Conservation (phyloP, 768 basidiomycete species). For the Atractiella rhizophila region DNA sequence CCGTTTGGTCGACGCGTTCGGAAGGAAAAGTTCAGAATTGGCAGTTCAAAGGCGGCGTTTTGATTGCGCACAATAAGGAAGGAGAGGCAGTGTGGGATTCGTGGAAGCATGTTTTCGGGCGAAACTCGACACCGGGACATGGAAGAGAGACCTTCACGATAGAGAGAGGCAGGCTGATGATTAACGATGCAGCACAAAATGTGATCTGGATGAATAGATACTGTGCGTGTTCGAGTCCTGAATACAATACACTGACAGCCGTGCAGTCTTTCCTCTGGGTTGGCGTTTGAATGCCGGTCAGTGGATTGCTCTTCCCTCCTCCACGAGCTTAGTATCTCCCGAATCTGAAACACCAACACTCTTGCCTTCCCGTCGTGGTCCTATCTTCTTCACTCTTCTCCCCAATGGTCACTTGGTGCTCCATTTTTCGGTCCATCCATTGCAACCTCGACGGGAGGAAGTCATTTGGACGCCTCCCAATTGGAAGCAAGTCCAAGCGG, state of each 20-base stretch:
- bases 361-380: background rate
- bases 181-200: background rate
- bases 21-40: too few relatives aligned
- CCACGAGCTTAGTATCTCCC: too few relatives aligned
- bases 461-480: conserved; percentile 6
- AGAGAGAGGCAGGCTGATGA: background rate
- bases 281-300: background rate
- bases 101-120: conserved; percentile 7
- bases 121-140: background rate
- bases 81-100: too few relatives aligned
- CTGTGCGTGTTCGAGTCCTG: background rate
- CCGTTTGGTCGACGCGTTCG: too few relatives aligned
- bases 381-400: conserved; percentile 8
- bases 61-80: too few relatives aligned
- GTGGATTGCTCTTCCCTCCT: background rate
- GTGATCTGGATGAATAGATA: background rate
- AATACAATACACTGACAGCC: too few relatives aligned
- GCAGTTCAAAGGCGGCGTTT: too few relatives aligned
- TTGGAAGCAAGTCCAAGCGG: background rate
- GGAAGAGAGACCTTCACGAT: background rate
- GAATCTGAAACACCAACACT: background rate
- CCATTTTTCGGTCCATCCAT: conserved; percentile 11
- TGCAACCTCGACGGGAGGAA: background rate
- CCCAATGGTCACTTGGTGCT: conserved; percentile 14
- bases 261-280: background rate